Conservation (phyloP, 2,329 filamentous ascomycete species). For the Karstenula rhodostoma region DNA sequence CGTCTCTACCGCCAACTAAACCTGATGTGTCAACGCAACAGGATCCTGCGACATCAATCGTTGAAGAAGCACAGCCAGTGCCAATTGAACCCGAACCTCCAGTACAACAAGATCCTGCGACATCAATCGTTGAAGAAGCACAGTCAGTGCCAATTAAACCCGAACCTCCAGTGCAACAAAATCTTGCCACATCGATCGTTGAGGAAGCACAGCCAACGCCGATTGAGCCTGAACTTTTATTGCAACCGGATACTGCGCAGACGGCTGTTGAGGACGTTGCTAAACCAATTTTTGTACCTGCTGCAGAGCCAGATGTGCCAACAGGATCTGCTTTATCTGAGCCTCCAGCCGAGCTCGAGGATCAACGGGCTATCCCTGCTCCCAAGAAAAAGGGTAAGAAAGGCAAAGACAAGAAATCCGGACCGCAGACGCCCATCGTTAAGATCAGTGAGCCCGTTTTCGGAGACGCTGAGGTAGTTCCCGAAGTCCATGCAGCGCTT, state of each 20-base stretch:
- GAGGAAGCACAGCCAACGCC: not conserved
- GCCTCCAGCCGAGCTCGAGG: slow-evolving; percentile 3
- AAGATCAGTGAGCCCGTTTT: slow-evolving; percentile 13
- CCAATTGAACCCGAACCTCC: not conserved
- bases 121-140: not conserved
- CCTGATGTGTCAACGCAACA: not conserved
- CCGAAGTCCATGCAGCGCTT: slow-evolving; percentile 9
- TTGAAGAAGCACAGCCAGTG: not conserved
- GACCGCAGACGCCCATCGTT: slow-evolving; percentile 17
- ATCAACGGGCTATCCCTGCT: slow-evolving; percentile 16
- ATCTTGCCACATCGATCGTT: not conserved
- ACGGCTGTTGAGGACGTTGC: not conserved
- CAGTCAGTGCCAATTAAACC: not conserved
- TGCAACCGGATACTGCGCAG: not conserved
- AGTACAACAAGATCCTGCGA: not conserved
- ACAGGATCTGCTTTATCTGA: not conserved
- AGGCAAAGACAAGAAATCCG: slow-evolving; percentile 30
- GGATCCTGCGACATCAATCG: not conserved
- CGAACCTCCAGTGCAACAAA: not conserved
- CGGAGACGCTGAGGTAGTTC: not conserved
- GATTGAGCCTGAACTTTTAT: not conserved
- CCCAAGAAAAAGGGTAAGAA: slow-evolving; percentile 30
- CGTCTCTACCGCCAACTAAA: not conserved
- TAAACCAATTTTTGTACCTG: not conserved
- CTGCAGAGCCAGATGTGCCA: not conserved